Percentiles rank a stretch among this genome's conserved stretches.
These are phyloP conservation scores for Zymoseptoria tritici DNA, from an alignment of 2,329 filamentous ascomycete genomes.

Conservation along the genomic window DNA sequence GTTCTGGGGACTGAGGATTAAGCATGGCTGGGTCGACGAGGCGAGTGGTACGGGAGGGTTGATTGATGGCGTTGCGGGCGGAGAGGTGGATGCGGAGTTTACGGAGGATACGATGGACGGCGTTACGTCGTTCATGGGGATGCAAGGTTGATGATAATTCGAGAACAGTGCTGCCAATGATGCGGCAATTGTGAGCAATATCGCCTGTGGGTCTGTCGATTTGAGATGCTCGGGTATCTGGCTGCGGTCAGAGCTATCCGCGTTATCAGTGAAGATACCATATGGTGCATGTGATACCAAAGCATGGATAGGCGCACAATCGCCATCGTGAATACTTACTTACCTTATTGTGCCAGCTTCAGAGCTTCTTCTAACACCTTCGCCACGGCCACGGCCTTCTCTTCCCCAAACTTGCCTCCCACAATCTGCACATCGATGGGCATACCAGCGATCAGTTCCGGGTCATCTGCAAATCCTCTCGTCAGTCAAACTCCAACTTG, in stretches of 20 bases:
- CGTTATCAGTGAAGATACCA: not conserved
- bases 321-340: too few species aligned
- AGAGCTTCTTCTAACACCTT: slow-evolving; percentile 13
- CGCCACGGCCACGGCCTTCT: slow-evolving; percentile 15
- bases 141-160: not conserved
- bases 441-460: slow-evolving; percentile 14
- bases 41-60: not conserved
- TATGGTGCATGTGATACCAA: not conserved
- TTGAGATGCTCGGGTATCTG: not conserved
- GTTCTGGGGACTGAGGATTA: slow-evolving; percentile 19
- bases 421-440: slow-evolving; percentile 18
- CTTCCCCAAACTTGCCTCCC: slow-evolving; percentile 16
- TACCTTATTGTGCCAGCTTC: too few species aligned
- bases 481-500: not conserved
- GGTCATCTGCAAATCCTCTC: slow-evolving; percentile 5
- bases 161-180: not conserved
- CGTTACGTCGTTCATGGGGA: slow-evolving; percentile 1
- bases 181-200: not conserved
- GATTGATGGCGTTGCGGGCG: not conserved
- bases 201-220: not conserved
- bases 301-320: not conserved
- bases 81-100: slow-evolving; percentile 11
- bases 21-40: slow-evolving; percentile 22
- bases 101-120: slow-evolving; percentile 10
- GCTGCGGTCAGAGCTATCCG: not conserved